Evolutionary conservation across 2,329 filamentous ascomycete species (phyloP).

Genomic region (Plectosphaerella plurivora): DNA sequence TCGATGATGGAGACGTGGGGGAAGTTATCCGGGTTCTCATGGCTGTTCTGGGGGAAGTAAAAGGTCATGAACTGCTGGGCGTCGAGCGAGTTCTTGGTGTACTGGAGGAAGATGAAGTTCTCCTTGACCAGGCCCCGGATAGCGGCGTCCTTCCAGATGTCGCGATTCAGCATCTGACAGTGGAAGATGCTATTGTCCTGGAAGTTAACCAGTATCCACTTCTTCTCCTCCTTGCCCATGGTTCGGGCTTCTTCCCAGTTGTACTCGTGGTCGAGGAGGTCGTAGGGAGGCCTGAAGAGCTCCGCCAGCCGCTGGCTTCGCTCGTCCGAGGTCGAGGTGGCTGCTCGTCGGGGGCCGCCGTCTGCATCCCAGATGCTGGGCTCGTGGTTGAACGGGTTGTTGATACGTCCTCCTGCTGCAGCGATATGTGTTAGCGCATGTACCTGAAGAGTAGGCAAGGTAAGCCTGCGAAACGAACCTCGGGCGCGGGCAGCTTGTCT

Average conservation of each 20-base stretch:
- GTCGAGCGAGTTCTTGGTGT: conserved; percentile 76
- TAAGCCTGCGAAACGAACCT: conserved; percentile 10
- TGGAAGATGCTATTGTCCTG: conserved; percentile 92
- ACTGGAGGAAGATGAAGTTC: conserved; percentile 95
- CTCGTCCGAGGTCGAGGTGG: conserved; percentile 14
- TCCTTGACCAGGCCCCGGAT: conserved; percentile 79
- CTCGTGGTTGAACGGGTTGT: conserved; percentile 33
- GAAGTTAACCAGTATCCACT: conserved; percentile 94
- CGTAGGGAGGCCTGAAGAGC: conserved; percentile 87
- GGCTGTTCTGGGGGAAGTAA: conserved; percentile 69
- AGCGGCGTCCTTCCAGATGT: conserved; percentile 87
- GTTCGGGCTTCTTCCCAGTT: conserved; percentile 80
- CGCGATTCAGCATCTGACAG: conserved; percentile 89
- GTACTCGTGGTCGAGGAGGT: conserved; percentile 72
- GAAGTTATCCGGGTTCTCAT: conserved; percentile 83
- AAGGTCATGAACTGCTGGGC: conserved; percentile 82
- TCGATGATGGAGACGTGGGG: conserved; percentile 96
- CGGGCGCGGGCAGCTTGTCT: conserved; percentile 10
- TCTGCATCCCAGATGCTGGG: conserved; percentile 32
- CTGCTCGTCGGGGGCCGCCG: conserved; percentile 4
- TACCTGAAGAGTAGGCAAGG: too few relatives aligned
- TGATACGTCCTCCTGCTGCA: conserved; percentile 13
- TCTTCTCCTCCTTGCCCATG: conserved; percentile 80
- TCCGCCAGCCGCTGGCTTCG: conserved; percentile 81
- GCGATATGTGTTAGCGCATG: background rate